Evolutionary conservation across 2,329 filamentous ascomycete species (phyloP).

Genomic region (Pestalotiopsis sp.): DNA sequence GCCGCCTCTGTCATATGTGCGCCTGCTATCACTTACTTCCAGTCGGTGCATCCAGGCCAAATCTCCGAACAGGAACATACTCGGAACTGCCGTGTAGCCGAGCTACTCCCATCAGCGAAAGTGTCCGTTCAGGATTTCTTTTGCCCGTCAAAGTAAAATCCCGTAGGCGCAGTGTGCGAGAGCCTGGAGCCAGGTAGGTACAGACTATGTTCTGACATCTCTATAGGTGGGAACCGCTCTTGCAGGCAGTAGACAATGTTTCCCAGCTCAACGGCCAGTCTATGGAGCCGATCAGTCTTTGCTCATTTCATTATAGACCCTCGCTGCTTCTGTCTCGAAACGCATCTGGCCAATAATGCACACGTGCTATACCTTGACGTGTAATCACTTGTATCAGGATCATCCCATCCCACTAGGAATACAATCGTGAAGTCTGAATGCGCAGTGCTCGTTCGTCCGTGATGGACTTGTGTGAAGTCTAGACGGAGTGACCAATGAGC

Average conservation of each 20-base stretch:
- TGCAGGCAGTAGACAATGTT: neutral
- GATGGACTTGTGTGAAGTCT: neutral
- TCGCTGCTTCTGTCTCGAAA: neutral
- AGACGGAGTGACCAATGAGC: neutral
- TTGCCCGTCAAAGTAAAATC: neutral
- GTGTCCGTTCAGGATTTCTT: neutral
- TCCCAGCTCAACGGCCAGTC: neutral
- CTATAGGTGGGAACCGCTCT: neutral
- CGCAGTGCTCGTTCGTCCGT: neutral
- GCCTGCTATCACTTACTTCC: neutral
- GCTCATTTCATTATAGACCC: neutral
- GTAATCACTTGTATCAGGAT: neutral
- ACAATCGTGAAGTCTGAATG: neutral
- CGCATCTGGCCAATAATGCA: neutral
- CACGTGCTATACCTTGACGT: neutral
- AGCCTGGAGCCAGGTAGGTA: neutral
- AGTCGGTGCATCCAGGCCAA: neutral
- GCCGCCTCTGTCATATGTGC: neutral
- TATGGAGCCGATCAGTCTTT: neutral
- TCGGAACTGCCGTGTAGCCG: constrained; percentile 5
- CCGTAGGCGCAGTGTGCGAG: neutral
- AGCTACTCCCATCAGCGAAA: constrained; percentile 4
- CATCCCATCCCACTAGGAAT: neutral
- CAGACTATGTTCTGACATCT: neutral
- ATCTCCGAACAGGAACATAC: neutral